phyloP scores from a whole-genome alignment of 768 basidiomycete genomes.

The Mycena galericulata region DNA sequence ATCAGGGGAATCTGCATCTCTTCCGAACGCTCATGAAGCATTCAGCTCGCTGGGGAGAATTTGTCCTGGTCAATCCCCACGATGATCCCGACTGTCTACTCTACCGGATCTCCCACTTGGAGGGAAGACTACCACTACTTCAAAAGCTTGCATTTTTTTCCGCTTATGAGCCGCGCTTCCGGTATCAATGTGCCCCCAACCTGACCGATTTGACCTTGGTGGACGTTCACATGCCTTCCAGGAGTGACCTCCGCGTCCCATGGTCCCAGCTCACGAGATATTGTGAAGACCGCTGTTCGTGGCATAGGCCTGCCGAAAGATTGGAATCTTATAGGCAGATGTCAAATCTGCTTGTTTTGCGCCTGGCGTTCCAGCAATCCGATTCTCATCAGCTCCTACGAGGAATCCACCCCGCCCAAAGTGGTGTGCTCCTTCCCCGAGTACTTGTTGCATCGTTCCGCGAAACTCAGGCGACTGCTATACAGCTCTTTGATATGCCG shows the following conservation, averaged over 20 bases:
- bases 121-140: not conserved
- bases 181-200: not conserved
- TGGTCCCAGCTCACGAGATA: conserved; percentile 27
- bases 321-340: conserved; percentile 3
- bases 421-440: not conserved
- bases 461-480: not conserved
- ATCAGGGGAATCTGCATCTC: not conserved
- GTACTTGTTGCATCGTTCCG: not conserved
- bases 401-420: not conserved
- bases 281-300: not conserved
- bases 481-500: conserved; percentile 13
- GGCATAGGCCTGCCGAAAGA: not conserved
- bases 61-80: not conserved
- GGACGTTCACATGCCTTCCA: not conserved
- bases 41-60: conserved; percentile 5
- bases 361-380: not conserved
- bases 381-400: not conserved
- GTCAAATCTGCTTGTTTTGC: not conserved
- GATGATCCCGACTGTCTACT: not conserved
- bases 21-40: not conserved
- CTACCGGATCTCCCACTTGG: not conserved
- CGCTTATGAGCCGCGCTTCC: too few species aligned
- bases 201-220: conserved; percentile 11
- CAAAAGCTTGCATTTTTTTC: not conserved
- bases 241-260: not conserved